Percentiles rank a stretch among this genome's conserved stretches.
phyloP scores from a whole-genome alignment of 2,329 filamentous ascomycete genomes.

The Scedosporium aurantiacum region DNA sequence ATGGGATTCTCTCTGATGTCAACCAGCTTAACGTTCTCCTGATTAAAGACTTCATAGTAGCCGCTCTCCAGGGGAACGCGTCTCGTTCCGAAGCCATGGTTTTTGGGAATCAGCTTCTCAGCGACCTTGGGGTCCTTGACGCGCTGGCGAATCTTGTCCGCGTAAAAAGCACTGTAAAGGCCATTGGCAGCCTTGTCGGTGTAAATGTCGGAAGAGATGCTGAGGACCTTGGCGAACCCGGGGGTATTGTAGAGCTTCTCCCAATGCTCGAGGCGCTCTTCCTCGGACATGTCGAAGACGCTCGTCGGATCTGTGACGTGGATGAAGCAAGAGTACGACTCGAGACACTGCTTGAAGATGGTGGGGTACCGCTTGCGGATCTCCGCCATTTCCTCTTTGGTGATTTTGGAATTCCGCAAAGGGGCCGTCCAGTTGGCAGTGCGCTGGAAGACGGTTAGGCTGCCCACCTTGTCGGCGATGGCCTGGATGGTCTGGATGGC shows the following conservation, averaged over 20 bases:
- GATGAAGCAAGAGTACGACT: slow-evolving; percentile 43
- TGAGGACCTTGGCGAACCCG: slow-evolving; percentile 24
- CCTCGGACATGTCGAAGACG: slow-evolving; percentile 26
- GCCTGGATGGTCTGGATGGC: slow-evolving; percentile 47
- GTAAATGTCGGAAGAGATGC: slow-evolving; percentile 13
- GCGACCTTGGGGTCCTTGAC: slow-evolving; percentile 43
- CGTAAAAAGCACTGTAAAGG: slow-evolving; percentile 25
- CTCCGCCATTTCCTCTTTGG: slow-evolving; percentile 41
- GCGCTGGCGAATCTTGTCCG: slow-evolving; percentile 43
- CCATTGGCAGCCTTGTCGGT: slow-evolving; percentile 17
- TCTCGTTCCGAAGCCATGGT: slow-evolving; percentile 52
- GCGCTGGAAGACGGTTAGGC: slow-evolving; percentile 53
- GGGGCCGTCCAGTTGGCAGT: slow-evolving; percentile 56
- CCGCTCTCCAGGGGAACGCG: slow-evolving; percentile 52
- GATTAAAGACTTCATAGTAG: slow-evolving; percentile 53
- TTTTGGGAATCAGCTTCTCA: slow-evolving; percentile 47
- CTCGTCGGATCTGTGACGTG: slow-evolving; percentile 36
- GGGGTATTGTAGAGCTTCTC: slow-evolving; percentile 22
- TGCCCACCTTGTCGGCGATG: slow-evolving; percentile 34
- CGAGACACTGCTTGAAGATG: slow-evolving; percentile 45
- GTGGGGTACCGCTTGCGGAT: slow-evolving; percentile 16
- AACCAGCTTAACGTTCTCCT: slow-evolving; percentile 51
- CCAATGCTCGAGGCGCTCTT: slow-evolving; percentile 16
- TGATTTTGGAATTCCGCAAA: slow-evolving; percentile 45
- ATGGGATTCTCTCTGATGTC: slow-evolving; percentile 39